Base-by-base conservation (phyloP, 2,329 filamentous ascomycete genomes). In the Bipolaris gigantea region DNA sequence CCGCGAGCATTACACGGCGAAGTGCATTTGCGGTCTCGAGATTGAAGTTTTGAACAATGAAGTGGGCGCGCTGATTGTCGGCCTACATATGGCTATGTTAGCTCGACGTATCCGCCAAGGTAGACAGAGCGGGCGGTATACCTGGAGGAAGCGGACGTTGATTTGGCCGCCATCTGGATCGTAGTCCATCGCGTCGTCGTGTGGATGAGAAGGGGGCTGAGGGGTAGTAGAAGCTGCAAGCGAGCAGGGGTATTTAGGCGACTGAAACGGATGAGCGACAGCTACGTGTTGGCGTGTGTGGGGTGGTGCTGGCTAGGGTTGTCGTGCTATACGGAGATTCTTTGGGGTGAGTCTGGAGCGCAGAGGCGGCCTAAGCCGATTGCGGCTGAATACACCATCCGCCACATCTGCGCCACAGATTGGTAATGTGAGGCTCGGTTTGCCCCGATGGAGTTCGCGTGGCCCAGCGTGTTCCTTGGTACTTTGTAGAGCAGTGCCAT, bases 11-110 rank as follows among this genome's bases (percentile, higher is more conserved):
- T 55, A 91, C 83, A 71, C 93, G 90, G 59, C 93, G 92, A 57
- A 97, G 79, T 41, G 92, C 89, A 81, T 99, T 99, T 67, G 93
- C 93, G 67, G 97, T 91, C 59, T 92, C 85, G 55, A 97, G 87
- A 72, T 96, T 91, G 68, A 93, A 90, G 73, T 91, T 91, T 69
- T 85, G 88, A 53, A 99, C 85, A 75, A 94, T 88, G 80, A 97
- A 97, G 77, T 96, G 89, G 74, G 96, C 92, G 69, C 89, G 88
- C 66, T 87, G 85, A 60, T 80, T 80, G 72, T 92, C 90, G 61
- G 89, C 89, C 91, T 96, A 50, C 32, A 47, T 45, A 55, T 48
- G 48, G 57, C 57, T 54, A 41, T 58, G 64, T 71, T 61, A 70
- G 65, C 55, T 43, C 30, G 30, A 50, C 23, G 4, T 30, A 40